Evolutionary conservation across 768 basidiomycete species (phyloP).

Genomic region (Termitomyces sp.): DNA sequence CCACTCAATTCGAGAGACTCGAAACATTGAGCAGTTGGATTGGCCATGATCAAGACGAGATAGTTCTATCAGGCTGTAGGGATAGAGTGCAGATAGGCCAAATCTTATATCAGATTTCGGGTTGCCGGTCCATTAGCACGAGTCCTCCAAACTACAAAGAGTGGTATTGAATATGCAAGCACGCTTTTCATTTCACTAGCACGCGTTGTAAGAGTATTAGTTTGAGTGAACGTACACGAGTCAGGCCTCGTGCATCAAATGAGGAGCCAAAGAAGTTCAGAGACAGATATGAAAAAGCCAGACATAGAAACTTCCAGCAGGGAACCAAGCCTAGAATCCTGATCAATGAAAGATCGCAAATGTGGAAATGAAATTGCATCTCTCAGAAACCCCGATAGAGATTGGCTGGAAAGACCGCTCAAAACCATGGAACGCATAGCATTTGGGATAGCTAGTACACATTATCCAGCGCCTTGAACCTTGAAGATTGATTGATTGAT

Average conservation of each 20-base stretch:
- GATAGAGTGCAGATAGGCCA: background rate
- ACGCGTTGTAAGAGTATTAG: background rate
- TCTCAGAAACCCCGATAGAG: background rate
- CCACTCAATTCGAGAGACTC: constrained; percentile 19
- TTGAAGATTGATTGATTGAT: background rate
- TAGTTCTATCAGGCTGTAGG: background rate
- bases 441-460: background rate
- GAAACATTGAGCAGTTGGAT: constrained; percentile 3
- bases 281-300: background rate
- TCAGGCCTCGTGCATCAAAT: background rate
- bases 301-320: background rate
- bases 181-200: background rate
- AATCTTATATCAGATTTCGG: background rate
- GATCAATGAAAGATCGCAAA: background rate
- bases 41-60: constrained; percentile 1
- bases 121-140: background rate
- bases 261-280: background rate
- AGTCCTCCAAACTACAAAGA: background rate
- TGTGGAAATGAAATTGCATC: background rate
- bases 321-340: background rate
- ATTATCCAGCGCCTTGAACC: background rate
- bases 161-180: background rate
- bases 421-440: background rate
- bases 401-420: background rate
- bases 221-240: background rate